Evolutionary conservation across 2,329 filamentous ascomycete genomes (phyloP).

Genomic region (Aureobasidium mangrovei): DNA sequence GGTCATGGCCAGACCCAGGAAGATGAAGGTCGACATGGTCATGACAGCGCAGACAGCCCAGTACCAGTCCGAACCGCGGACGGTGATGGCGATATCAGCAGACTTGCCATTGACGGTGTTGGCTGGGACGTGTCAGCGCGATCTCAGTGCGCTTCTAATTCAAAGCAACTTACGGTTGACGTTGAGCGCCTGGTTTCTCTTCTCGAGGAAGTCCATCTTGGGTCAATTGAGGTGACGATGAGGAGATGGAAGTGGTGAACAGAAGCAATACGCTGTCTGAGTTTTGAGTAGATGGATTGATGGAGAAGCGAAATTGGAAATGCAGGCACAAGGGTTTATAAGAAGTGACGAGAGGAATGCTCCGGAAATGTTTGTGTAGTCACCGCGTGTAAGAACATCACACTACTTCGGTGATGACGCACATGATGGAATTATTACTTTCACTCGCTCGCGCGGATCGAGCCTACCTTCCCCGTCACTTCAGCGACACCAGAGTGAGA

Average conservation of each 20-base stretch:
- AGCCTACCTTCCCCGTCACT: conserved; percentile 5
- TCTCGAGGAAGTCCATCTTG: conserved; percentile 12
- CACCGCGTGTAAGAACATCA: too few species aligned
- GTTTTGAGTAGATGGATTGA: neutral
- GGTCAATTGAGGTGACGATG: conserved; percentile 9
- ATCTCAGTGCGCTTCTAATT: neutral
- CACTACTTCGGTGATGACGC: neutral
- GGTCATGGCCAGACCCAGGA: conserved; percentile 45
- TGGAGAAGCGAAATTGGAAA: neutral
- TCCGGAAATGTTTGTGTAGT: neutral
- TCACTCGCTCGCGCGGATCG: neutral
- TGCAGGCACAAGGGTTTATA: neutral
- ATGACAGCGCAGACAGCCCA: conserved; percentile 54
- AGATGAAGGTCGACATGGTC: conserved; percentile 44
- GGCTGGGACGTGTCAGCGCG: conserved; percentile 21
- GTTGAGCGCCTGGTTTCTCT: conserved; percentile 38
- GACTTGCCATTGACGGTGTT: conserved; percentile 37
- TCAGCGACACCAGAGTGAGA: neutral
- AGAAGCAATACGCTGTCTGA: neutral
- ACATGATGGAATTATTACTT: neutral
- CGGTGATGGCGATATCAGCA: conserved; percentile 50
- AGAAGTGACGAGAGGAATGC: neutral
- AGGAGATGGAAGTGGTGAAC: neutral
- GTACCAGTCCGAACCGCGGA: conserved; percentile 53
- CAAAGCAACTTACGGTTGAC: conserved; percentile 31